A percentile compares a stretch with the other conserved stretches of the same genome.
Conservation (phyloP, 225 moss, liverwort and hornwort genomes). For the Marchantia polymorpha region DNA sequence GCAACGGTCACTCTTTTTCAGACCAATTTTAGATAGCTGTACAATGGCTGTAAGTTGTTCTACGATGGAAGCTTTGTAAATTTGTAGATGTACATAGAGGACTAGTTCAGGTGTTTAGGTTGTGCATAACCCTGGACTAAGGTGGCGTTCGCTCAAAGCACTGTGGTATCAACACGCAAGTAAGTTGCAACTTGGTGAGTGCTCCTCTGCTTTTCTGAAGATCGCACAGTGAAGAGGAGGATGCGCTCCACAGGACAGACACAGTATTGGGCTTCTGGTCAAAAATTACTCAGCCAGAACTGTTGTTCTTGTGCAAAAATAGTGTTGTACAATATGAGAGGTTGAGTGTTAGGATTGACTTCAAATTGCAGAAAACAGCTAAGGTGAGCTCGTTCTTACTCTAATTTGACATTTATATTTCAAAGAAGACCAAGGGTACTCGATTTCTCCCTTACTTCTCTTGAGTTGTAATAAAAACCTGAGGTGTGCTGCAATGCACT, state of each 20-base stretch:
- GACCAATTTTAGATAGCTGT: conserved; percentile 47
- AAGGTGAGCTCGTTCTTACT: conserved; percentile 3
- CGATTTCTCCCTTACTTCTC: conserved; percentile 4
- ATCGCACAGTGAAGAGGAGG: neutral
- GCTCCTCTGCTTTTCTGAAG: neutral
- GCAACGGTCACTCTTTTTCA: conserved; percentile 96
- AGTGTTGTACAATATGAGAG: conserved; percentile 9
- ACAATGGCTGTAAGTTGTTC: conserved; percentile 2
- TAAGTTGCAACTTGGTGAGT: neutral
- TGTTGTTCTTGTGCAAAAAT: conserved; percentile 5
- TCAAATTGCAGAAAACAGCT: conserved; percentile 7
- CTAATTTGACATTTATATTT: conserved; percentile 17
- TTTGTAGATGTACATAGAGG: conserved; percentile 21
- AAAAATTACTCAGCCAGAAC: conserved; percentile 10
- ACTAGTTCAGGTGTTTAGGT: conserved; percentile 10
- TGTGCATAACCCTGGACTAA: conserved; percentile 16
- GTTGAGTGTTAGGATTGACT: conserved; percentile 12
- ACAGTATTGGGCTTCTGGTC: conserved; percentile 3
- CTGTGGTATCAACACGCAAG: neutral
- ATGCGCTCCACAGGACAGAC: neutral
- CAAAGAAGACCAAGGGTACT: neutral
- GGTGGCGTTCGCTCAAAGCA: conserved; percentile 7
- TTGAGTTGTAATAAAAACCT: conserved; percentile 18
- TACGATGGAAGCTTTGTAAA: conserved; percentile 6
- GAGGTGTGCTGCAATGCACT: conserved; percentile 19